Evolutionary conservation across 352 stramenopile species (phyloP).

Genomic region (Globisporangium iwayamae): DNA sequence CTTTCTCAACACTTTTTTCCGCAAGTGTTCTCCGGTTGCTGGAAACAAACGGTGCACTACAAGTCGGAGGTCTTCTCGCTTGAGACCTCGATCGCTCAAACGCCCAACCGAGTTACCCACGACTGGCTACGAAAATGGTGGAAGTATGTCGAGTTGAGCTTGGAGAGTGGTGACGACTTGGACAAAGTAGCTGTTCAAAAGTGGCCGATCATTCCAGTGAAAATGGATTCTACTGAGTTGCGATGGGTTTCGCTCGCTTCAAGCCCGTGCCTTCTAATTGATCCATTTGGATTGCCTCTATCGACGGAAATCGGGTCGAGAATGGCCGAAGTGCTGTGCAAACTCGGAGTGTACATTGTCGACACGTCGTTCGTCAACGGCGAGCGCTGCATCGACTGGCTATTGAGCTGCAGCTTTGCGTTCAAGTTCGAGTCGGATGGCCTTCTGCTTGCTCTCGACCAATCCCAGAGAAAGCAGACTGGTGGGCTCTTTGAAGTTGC

Average conservation of each 20-base stretch:
- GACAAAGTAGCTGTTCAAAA: constrained; percentile 24
- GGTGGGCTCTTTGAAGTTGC: constrained; percentile 35
- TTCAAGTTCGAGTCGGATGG: constrained; percentile 44
- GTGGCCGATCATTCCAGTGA: constrained; percentile 43
- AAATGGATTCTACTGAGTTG: constrained; percentile 15
- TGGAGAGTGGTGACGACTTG: constrained; percentile 26
- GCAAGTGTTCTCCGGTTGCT: constrained; percentile 29
- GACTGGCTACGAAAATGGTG: constrained; percentile 54
- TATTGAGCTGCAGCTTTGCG: constrained; percentile 37
- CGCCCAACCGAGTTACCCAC: constrained; percentile 15
- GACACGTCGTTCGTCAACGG: constrained; percentile 38
- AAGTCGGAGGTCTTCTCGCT: constrained; percentile 30
- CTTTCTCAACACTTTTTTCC: constrained; percentile 44
- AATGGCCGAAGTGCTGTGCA: constrained; percentile 24
- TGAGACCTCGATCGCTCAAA: constrained; percentile 5
- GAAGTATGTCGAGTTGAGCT: constrained; percentile 41
- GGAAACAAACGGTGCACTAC: constrained; percentile 18
- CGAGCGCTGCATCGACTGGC: constrained; percentile 39
- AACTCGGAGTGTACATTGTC: constrained; percentile 41
- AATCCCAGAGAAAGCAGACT: constrained; percentile 28
- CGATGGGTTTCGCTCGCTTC: constrained; percentile 33
- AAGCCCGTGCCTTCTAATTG: constrained; percentile 34
- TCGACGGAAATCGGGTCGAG: constrained; percentile 1
- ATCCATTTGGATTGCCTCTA: constrained; percentile 10
- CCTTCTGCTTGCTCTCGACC: constrained; percentile 33